Base-by-base conservation (phyloP, 2,329 filamentous ascomycete species). In the Arthrobotrys iridis region DNA sequence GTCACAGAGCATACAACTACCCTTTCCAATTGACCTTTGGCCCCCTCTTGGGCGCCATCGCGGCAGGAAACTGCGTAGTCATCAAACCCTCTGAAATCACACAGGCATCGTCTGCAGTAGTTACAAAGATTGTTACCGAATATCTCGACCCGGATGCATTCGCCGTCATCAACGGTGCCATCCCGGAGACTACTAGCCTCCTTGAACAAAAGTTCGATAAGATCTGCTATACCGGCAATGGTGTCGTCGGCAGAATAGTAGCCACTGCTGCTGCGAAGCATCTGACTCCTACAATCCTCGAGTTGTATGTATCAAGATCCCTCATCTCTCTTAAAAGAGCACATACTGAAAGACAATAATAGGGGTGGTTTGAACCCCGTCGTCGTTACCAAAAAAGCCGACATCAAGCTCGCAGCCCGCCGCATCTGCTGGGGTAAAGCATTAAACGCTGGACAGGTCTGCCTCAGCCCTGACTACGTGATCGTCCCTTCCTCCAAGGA, bases 151-250 rank as follows among this genome's bases (percentile, higher is more conserved):
- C 88, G 1, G 87, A 88, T 13, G 90, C 89, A 79, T 97, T 93
- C 83, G 84, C 85, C 35, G 87, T 93, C 71, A 85, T 97, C 78
- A 95, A 97, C 81, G 95, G 95, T 74, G 89, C 85, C 26, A 83
- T 97, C 18, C 86, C 90, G 2, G 93, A 97, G 85, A 93, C 91
- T 2, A 92, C 91, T 48, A 89, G 89, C 10, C 84, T 98, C 46
- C 87, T 99, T 33, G 88, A 94, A 70, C 88, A 93, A 84, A 94
- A 94, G 82, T 99, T 93, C 90, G 93, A 96, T 84, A 98, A 97
- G 87, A 96, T 99, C 80, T 93, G 95, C 85, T 99, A 97, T 84
- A 99, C 95, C 0, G 95, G 95, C 64, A 90, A 89, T 79, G 86
- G 87, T 60, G 84, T 81, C 26, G 93, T 97, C 15, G 95, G 92